Evolutionary conservation across 2,329 filamentous ascomycete species (phyloP).

Genomic region (Passalora sequoiae): DNA sequence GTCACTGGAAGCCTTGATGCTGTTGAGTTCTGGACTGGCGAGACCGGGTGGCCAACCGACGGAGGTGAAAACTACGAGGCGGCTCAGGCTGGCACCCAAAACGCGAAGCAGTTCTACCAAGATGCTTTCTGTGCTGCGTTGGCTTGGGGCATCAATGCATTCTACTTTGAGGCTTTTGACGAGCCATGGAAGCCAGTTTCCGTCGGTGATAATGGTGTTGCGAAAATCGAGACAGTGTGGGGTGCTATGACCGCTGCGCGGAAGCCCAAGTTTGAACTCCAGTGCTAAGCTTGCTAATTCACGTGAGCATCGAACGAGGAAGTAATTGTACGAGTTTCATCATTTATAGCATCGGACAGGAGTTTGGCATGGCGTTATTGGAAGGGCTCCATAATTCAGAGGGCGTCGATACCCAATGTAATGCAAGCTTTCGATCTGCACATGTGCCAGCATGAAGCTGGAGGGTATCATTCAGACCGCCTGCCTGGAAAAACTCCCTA

Average conservation of each 20-base stretch:
- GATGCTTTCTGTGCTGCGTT: conserved; percentile 59
- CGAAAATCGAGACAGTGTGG: conserved; percentile 55
- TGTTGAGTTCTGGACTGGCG: conserved; percentile 64
- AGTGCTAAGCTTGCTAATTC: conserved; percentile 16
- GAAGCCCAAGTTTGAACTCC: conserved; percentile 19
- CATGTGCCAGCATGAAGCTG: background rate
- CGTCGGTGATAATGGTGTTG: conserved; percentile 57
- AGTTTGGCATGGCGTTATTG: too few relatives aligned
- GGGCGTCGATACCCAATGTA: too few relatives aligned
- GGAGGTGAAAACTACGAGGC: conserved; percentile 57
- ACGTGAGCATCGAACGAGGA: too few relatives aligned
- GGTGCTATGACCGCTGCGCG: conserved; percentile 55
- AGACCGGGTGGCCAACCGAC: conserved; percentile 62
- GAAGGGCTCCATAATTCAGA: too few relatives aligned
- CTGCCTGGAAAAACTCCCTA: background rate
- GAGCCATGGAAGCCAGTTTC: conserved; percentile 63
- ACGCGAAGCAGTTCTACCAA: conserved; percentile 58
- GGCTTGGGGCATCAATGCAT: conserved; percentile 62
- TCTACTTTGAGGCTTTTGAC: conserved; percentile 70
- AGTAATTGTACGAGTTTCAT: background rate
- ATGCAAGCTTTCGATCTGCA: background rate
- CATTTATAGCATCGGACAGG: conserved; percentile 1
- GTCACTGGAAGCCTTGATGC: conserved; percentile 50
- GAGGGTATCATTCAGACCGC: background rate
- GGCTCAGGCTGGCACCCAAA: conserved; percentile 55